Percentiles rank a stretch among this genome's conserved stretches.
Conservation (phyloP, 768 basidiomycete species). For the Amanita rubescens region DNA sequence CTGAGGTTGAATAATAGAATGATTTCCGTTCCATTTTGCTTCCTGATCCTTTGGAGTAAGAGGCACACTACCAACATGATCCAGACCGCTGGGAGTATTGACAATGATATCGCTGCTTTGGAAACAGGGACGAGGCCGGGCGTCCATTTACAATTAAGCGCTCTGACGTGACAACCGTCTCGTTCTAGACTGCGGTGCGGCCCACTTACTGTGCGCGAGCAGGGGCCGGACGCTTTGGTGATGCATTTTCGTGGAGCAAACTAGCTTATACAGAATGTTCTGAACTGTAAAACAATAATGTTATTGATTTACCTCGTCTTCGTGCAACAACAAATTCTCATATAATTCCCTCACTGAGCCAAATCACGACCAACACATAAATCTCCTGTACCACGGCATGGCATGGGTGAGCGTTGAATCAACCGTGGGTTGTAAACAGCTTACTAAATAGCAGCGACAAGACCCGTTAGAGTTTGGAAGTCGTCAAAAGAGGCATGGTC, state of each 20-base stretch:
- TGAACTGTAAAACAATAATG: neutral
- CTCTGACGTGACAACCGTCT: neutral
- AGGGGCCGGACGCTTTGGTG: neutral
- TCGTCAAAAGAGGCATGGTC: neutral
- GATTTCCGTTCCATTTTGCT: too few species aligned
- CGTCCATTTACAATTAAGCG: neutral
- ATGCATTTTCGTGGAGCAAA: neutral
- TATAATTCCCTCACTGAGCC: neutral
- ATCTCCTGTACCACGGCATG: neutral
- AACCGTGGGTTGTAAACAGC: neutral
- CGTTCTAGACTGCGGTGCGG: too few species aligned
- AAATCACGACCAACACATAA: neutral
- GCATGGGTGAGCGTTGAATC: neutral
- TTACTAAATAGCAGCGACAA: neutral
- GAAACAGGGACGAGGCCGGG: neutral
- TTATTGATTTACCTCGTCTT: neutral
- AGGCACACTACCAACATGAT: too few species aligned
- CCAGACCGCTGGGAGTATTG: too few species aligned
- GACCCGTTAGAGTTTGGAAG: neutral
- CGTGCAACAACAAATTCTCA: neutral
- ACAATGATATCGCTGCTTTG: neutral
- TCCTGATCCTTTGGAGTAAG: too few species aligned
- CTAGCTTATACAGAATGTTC: conserved; percentile 1
- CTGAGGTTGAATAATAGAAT: too few species aligned
- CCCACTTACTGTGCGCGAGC: too few species aligned